phyloP scores from a whole-genome alignment of 1,139 yeast species.

The Hansenula sp. region DNA sequence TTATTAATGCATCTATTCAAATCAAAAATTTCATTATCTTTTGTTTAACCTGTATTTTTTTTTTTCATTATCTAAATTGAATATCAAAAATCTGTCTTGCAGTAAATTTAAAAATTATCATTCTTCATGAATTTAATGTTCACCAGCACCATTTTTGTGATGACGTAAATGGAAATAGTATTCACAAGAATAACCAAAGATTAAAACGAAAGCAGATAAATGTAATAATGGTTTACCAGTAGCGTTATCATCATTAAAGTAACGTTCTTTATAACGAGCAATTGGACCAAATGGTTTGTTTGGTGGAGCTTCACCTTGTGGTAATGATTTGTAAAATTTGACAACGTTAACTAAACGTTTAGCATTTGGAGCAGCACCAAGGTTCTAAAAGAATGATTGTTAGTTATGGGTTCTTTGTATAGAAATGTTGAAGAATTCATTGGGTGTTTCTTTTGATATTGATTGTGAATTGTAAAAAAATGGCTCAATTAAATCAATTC shows the following conservation, averaged over 20 bases:
- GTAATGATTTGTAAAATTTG: conserved; percentile 90
- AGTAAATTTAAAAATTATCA: conserved; percentile 27
- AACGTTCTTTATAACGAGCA: conserved; percentile 75
- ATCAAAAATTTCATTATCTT: too few relatives aligned
- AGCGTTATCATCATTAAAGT: conserved; percentile 74
- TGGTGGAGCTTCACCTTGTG: conserved; percentile 86
- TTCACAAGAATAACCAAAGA: conserved; percentile 87
- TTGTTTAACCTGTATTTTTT: too few relatives aligned
- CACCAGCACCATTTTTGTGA: conserved; percentile 30
- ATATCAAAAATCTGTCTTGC: conserved; percentile 20
- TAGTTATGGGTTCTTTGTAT: too few relatives aligned
- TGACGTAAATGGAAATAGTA: conserved; percentile 85
- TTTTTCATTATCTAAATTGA: conserved; percentile 2
- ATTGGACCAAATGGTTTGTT: conserved; percentile 67
- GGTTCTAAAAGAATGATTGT: conserved; percentile 47
- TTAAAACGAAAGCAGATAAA: conserved; percentile 63
- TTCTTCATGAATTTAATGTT: conserved; percentile 20
- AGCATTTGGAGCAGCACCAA: conserved; percentile 94
- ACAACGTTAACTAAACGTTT: conserved; percentile 96
- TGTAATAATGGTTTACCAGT: conserved; percentile 80
- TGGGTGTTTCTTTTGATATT: neutral
- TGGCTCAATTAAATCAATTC: too few relatives aligned
- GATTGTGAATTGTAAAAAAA: too few relatives aligned
- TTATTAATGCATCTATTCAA: too few relatives aligned
- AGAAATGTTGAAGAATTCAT: neutral